These are phyloP conservation scores for Malassezia vespertilionis DNA, from an alignment of 1,284 basidiomycete species.

Conservation along the genomic window DNA sequence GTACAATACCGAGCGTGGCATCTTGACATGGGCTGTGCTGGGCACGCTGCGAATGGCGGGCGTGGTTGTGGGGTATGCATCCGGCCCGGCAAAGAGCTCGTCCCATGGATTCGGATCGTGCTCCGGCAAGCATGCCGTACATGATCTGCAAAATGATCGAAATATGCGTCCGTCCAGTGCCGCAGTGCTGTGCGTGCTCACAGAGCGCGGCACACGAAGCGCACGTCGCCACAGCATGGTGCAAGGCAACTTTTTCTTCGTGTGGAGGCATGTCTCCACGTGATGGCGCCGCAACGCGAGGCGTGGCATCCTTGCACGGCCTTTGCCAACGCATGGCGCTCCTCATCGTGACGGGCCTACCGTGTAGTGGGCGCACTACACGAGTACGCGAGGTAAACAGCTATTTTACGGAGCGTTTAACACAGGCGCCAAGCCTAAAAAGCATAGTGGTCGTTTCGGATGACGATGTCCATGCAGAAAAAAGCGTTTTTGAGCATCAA, in stretches of 20 bases:
- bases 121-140: no score
- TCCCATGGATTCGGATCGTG: constrained; percentile 17
- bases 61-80: not conserved
- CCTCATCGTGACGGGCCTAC: constrained; percentile 80
- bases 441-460: constrained; percentile 64
- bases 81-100: constrained; percentile 11
- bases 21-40: not conserved
- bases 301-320: no score
- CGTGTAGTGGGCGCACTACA: constrained; percentile 73
- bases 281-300: no score
- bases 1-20: constrained; percentile 10
- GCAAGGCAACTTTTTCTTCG: no score
- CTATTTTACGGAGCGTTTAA: constrained; percentile 56
- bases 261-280: no score
- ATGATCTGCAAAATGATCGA: no score
- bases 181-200: no score
- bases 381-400: constrained; percentile 59
- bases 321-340: no score
- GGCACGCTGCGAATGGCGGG: not conserved
- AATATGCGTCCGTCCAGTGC: no score
- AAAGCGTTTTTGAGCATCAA: constrained; percentile 58
- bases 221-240: no score
- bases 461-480: constrained; percentile 58
- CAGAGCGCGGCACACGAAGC: no score
- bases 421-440: constrained; percentile 46